Percentiles rank a stretch among this genome's conserved stretches.
Conservation (phyloP, 306 rosid species). For the Casuarina cunninghamiana region DNA sequence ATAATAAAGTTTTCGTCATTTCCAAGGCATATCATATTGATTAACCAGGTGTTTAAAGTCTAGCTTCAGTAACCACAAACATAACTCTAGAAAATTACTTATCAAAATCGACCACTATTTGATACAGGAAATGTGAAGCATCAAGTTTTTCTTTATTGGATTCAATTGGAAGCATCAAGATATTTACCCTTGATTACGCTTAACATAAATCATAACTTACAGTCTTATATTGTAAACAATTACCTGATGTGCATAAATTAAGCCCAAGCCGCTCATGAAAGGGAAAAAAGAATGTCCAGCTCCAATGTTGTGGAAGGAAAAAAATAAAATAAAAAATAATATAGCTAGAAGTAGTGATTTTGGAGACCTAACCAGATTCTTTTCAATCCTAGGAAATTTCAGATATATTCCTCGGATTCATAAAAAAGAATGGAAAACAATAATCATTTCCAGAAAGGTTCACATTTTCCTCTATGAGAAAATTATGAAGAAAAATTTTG, state of each 20-base stretch:
- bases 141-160: background rate
- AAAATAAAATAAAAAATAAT: background rate
- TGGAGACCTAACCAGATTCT: background rate
- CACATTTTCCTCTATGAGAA: no score
- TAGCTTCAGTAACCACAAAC: background rate
- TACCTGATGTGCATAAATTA: background rate
- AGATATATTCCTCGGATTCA: background rate
- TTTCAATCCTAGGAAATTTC: background rate
- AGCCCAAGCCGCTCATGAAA: background rate
- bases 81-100: background rate
- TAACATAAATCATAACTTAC: background rate
- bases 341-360: background rate
- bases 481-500: no score
- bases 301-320: no score
- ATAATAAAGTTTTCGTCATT: no score
- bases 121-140: background rate
- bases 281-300: background rate
- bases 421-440: no score
- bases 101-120: background rate
- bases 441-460: no score
- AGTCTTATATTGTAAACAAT: background rate
- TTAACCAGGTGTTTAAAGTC: no score
- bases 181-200: background rate
- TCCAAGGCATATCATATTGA: no score
- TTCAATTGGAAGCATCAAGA: background rate